A percentile compares a stretch with the other conserved stretches of the same genome.
These are phyloP conservation scores for Daldinia grandis DNA, from an alignment of 495 filamentous ascomycete genomes.

Conservation along the genomic window DNA sequence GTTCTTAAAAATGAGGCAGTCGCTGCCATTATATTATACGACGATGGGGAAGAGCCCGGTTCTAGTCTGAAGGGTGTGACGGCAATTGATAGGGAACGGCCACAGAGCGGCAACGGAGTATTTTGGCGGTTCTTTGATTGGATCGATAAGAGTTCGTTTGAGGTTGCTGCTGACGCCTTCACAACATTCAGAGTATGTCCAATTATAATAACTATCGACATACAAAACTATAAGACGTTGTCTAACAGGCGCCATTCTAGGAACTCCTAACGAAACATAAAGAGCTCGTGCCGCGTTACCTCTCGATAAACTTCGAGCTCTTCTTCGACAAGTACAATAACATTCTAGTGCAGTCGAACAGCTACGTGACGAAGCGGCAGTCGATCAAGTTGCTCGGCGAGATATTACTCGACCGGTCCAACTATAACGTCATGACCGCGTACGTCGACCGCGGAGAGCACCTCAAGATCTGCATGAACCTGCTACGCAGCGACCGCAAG, in stretches of 20 bases:
- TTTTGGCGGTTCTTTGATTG: slow-evolving; percentile 99
- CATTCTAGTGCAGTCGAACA: slow-evolving; percentile 87
- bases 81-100: slow-evolving; percentile 71
- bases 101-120: slow-evolving; percentile 77
- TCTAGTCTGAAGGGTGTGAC: slow-evolving; percentile 63
- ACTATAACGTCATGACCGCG: slow-evolving; percentile 96
- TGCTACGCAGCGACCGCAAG: slow-evolving; percentile 90
- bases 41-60: slow-evolving; percentile 73
- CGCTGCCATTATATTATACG: slow-evolving; percentile 88
- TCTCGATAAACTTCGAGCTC: slow-evolving; percentile 83
- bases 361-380: slow-evolving; percentile 98
- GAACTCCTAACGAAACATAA: slow-evolving; percentile 96
- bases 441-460: slow-evolving; percentile 97
- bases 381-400: slow-evolving; percentile 97
- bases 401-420: slow-evolving; percentile 90
- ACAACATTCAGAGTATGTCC: slow-evolving; percentile 87
- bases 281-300: slow-evolving; percentile 81
- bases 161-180: slow-evolving; percentile 96
- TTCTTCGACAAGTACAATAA: slow-evolving; percentile 93
- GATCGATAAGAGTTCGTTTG: slow-evolving; percentile 94
- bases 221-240: neutral
- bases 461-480: slow-evolving; percentile 97
- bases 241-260: slow-evolving; percentile 52
- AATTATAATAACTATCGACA: neutral
- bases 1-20: slow-evolving; percentile 90